Conservation (phyloP, 2,329 filamentous ascomycete genomes). For the Pseudopithomyces maydicus region DNA sequence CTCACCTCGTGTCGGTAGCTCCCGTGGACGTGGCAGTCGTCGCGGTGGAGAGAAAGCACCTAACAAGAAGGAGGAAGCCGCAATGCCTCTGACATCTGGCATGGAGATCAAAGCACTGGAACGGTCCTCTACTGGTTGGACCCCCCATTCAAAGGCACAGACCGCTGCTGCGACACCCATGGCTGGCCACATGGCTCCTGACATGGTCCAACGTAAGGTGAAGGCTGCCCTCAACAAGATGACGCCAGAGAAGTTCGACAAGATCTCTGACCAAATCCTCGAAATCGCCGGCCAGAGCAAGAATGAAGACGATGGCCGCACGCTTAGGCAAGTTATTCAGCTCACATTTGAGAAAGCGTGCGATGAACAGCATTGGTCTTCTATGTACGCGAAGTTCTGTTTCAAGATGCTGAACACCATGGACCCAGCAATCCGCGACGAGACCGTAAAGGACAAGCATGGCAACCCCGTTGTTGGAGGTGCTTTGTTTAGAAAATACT, state of each 20-base stretch:
- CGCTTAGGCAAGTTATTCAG: constrained; percentile 95
- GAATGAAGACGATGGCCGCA: constrained; percentile 91
- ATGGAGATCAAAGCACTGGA: constrained; percentile 81
- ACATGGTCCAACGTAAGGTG: constrained; percentile 97
- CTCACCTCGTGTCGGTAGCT: constrained; percentile 72
- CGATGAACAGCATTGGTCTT: constrained; percentile 97
- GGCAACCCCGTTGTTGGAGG: constrained; percentile 89
- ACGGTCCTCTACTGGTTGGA: constrained; percentile 80
- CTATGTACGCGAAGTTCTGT: constrained; percentile 99
- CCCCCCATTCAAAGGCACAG: constrained; percentile 66
- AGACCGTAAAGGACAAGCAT: constrained; percentile 89
- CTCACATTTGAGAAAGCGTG: constrained; percentile 99
- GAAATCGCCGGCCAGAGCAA: constrained; percentile 93
- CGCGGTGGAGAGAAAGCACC: constrained; percentile 57
- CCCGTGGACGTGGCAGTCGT: constrained; percentile 66
- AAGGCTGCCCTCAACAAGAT: constrained; percentile 99
- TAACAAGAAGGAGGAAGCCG: constrained; percentile 66
- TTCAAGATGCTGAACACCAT: constrained; percentile 68
- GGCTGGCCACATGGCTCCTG: constrained; percentile 72
- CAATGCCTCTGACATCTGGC: constrained; percentile 88
- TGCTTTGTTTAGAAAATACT: constrained; percentile 95
- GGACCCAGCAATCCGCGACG: constrained; percentile 92
- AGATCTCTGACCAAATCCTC: constrained; percentile 91
- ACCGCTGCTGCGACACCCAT: constrained; percentile 31
- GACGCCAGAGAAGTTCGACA: constrained; percentile 98